These are phyloP conservation scores for Linnemannia hyalina DNA, from an alignment of 192 early-diverging fungal species.

Conservation along the genomic window DNA sequence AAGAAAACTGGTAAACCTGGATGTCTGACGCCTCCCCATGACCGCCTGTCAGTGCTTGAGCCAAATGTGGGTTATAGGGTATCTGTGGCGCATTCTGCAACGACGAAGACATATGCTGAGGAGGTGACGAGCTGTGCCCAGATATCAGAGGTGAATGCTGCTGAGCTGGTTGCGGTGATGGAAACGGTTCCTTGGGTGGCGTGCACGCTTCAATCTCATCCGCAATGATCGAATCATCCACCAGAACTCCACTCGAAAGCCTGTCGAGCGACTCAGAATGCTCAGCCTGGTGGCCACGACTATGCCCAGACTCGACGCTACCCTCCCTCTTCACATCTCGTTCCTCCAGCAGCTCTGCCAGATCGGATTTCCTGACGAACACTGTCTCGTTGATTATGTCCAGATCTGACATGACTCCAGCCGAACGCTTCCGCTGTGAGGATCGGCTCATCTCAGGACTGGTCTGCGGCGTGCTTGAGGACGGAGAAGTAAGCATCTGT, in stretches of 20 bases:
- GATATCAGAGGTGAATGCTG: not conserved
- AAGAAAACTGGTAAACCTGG: constrained; percentile 34
- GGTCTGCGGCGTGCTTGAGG: not conserved
- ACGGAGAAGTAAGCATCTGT: not conserved
- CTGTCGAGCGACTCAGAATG: not conserved
- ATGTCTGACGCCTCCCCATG: not conserved
- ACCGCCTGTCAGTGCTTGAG: not conserved
- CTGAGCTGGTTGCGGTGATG: not conserved
- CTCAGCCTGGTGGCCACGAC: not conserved
- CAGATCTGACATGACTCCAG: not conserved
- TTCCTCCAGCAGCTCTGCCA: not conserved
- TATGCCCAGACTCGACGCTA: not conserved
- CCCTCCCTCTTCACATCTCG: not conserved
- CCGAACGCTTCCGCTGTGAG: not conserved
- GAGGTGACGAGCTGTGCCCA: not conserved
- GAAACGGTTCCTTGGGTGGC: not conserved
- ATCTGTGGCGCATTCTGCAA: not conserved
- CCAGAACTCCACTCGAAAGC: not conserved
- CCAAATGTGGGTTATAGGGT: not conserved
- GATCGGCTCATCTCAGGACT: not conserved
- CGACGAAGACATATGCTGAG: not conserved
- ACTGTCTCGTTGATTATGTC: not conserved
- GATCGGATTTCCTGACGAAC: not conserved
- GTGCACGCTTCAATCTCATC: not conserved
- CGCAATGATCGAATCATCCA: constrained; percentile 25